These are phyloP conservation scores for Aspergillus incahuasiensis DNA, from an alignment of 495 filamentous ascomycete species.

Conservation along the genomic window DNA sequence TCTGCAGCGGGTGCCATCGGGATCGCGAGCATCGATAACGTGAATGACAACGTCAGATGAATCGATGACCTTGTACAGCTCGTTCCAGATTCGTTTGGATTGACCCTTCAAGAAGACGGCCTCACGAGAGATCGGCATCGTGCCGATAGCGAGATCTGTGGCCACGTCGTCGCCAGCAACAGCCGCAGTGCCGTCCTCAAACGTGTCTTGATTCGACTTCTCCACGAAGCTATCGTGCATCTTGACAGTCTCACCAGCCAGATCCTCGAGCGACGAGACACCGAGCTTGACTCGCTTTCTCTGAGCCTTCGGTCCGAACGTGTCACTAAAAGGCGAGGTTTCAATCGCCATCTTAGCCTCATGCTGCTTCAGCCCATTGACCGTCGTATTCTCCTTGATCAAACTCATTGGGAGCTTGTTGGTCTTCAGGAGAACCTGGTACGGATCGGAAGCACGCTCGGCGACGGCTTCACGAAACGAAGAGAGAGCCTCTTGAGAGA, in stretches of 20 bases:
- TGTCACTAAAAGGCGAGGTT: conserved; percentile 76
- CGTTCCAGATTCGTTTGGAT: conserved; percentile 95
- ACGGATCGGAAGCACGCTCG: conserved; percentile 84
- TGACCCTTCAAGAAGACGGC: conserved; percentile 92
- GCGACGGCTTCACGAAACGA: conserved; percentile 91
- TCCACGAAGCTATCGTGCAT: conserved; percentile 77
- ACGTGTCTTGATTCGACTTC: conserved; percentile 64
- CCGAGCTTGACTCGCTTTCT: conserved; percentile 85
- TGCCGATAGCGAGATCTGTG: conserved; percentile 41
- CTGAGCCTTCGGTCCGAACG: conserved; percentile 90
- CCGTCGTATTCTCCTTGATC: conserved; percentile 58
- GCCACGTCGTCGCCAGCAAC: conserved; percentile 47
- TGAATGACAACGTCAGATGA: conserved; percentile 95
- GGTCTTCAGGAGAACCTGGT: conserved; percentile 83
- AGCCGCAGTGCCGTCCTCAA: conserved; percentile 64
- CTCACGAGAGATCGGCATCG: conserved; percentile 68
- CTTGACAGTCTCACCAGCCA: conserved; percentile 72
- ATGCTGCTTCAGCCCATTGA: conserved; percentile 84
- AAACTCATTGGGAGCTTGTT: conserved; percentile 90
- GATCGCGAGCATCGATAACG: conserved; percentile 90
- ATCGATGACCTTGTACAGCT: conserved; percentile 96
- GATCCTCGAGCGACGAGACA: conserved; percentile 72
- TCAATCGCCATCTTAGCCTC: conserved; percentile 92
- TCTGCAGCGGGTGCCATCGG: conserved; percentile 80
- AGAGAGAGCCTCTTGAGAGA: conserved; percentile 62